Base-by-base conservation (phyloP, 495 filamentous ascomycete species). In the Penicilliopsis zonata region DNA sequence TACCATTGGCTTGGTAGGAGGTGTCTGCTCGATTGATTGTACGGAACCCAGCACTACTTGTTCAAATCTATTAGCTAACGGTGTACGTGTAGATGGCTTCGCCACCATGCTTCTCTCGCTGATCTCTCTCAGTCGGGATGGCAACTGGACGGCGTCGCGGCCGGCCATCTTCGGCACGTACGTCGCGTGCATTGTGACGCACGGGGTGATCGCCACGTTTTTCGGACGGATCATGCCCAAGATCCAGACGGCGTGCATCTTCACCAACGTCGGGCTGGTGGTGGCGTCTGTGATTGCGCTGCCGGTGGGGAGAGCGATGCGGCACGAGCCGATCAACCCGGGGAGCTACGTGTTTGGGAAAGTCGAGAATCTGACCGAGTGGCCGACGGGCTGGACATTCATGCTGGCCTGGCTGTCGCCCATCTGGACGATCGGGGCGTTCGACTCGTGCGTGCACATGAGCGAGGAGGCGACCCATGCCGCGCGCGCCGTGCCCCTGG, bases 91-190 rank as follows among this genome's bases (percentile, higher is more conserved):
- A 68, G 65, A 71, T 35, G 65, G 61, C 0, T 65, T 70, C 34
- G 54, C 66, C 5, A 54, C 63, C 17, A 68, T 71, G 61, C 49
- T 71, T 19, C 64, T 71, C 13, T 67, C 66, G 3, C 51, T 65
- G 32, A 61, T 80, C 31, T 76, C 76, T 20, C 67, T 82, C 26
- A 62, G 72, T 12, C 65, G 69, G 13, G 75, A 82, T 41, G 78
- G 75, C 30, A 60, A 63, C 18, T 82, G 73, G 72, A 52, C 66
- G 1, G 72, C 77, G 5, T 63, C 66, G 3, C 63, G 70, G 27
- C 71, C 73, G 8, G 53, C 65, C 5, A 61, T 79, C 27, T 82
- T 81, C 53, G 70, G 59, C 5, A 72, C 75, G 20, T 82, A 79
- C 50, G 57, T 74, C 4, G 69, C 58, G 34, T 66, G 64, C 23